Base-by-base conservation (phyloP, 2,329 filamentous ascomycete genomes). In the Colletotrichum acutatum region DNA sequence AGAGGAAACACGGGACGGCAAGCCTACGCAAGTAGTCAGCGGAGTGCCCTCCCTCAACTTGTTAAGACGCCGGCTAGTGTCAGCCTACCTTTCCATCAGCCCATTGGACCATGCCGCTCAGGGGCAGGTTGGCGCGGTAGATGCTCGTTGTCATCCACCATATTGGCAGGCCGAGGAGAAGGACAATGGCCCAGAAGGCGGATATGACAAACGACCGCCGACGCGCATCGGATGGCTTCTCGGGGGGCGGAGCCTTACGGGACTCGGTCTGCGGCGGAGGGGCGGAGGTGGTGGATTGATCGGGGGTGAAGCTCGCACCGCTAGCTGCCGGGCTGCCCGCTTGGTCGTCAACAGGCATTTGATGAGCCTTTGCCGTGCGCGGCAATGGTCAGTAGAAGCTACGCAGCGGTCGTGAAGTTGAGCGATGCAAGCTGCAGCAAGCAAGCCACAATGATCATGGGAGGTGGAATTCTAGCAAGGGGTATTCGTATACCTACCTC, bases 111-210 rank as follows among this genome's bases (percentile, higher is more conserved):
- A 99, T 99, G 67, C 92, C 89, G 79, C 93, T 89, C 76, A 98
- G 83, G 5, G 97, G 97, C 77, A 99, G 85, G 57, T 91, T 89
- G 14, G 96, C 95, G 68, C 97, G 90, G 82, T 97, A 95, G 68
- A 98, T 97, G 0, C 94, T 93, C 4, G 97, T 99, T 0, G 97
- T 98, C 82, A 91, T 92, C 91, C 95, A 97, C 97, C 97, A 99
- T 89, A 97, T 92, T 70, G 97, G 97, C 76, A 99, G 82, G 3
- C 97, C 97, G 6, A 99, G 84, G 34, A 93, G 89, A 7, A 97
- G 81, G 7, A 97, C 94, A 49, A 98, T 91, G 5, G 91, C 86
- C 97, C 97, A 99, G 83, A 98, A 98, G 9, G 96, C 96, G 74
- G 94, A 82, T 74, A 99, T 91, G 63, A 98, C 93, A 74, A 87